Conservation (phyloP, 495 filamentous ascomycete genomes). For the Annulohypoxylon nitens region DNA sequence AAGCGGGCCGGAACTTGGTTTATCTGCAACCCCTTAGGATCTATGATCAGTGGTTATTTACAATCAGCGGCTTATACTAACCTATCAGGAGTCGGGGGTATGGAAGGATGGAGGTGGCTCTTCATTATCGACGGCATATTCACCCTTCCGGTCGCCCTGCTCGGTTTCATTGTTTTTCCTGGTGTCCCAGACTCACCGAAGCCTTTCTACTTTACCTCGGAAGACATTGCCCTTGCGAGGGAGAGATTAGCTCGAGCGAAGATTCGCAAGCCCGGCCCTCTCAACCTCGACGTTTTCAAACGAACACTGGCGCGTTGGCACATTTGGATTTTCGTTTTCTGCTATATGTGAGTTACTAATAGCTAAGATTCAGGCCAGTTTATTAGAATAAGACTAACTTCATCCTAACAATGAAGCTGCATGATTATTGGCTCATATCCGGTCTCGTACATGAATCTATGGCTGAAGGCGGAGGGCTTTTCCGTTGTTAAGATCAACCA, state of each 20-base stretch:
- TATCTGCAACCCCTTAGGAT: constrained; percentile 50
- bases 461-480: constrained; percentile 63
- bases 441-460: constrained; percentile 59
- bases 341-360: constrained; percentile 56
- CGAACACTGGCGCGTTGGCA: constrained; percentile 61
- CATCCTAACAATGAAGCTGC: constrained; percentile 36
- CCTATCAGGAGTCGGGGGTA: constrained; percentile 58
- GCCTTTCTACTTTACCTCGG: constrained; percentile 57
- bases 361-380: too few relatives aligned
- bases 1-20: constrained; percentile 56
- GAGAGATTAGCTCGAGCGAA: constrained; percentile 48
- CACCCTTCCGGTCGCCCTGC: constrained; percentile 61
- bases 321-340: constrained; percentile 62
- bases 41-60: constrained; percentile 57
- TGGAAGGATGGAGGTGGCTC: constrained; percentile 64
- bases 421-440: constrained; percentile 62
- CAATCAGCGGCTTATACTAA: constrained; percentile 64
- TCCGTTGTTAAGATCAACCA: constrained; percentile 62
- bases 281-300: constrained; percentile 59
- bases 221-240: constrained; percentile 57
- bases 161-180: constrained; percentile 62
- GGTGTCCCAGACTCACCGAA: constrained; percentile 61
- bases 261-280: constrained; percentile 51
- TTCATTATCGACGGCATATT: constrained; percentile 66
- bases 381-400: constrained; percentile 9